Base-by-base conservation (phyloP, 2,329 filamentous ascomycete species). In the Ilyonectria sp. region DNA sequence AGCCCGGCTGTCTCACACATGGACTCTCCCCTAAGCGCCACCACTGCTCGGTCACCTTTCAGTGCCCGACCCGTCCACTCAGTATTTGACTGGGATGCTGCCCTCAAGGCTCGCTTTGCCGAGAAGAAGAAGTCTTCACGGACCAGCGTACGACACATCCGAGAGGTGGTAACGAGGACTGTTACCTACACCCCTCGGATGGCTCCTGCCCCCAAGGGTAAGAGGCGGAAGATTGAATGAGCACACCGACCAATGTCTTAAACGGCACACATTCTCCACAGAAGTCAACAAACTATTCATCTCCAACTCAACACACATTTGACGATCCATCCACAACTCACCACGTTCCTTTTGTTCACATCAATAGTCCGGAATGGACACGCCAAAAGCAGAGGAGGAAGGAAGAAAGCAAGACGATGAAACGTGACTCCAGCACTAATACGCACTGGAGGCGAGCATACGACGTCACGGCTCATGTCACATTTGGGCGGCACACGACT, bases 161-260 rank as follows among this genome's bases (percentile, higher is more conserved):
- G 94, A 61, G 94, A 98, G 80, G 94, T 98, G 5, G 93, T 98
- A 60, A 98, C 95, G n/a, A 89, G 94, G 74, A 98, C 94, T 17
- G 93, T 97, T 67, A 97, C 94, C 46, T 97, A 97, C 82, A 97
- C 93, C 79, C 92, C 90, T 68, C 87, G 91, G 71, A 93, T 98
- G 84, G 93, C 94, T 72, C 93, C 95, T 26, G 94, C 95, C 43
- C 95, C 94, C 8, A 95, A 95, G 81, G 95, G 95, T 71, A 98
- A 98, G 88, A 90, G 94, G 83, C 92, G 95, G 84, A 97, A 94
- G 85, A 80, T 86, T 55, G 85, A 87, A 71, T 85, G 75, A 78
- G 63, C 33, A 31, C 46, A n/a, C 29, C 40, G 44, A 23, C 43
- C 23, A 26, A 60, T 62, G 15, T 54, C 43, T 49, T 35, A 43